Evolutionary conservation across 495 filamentous ascomycete species (phyloP), one percentile per base, ranked within the genome.

Genomic region (Neurospora tetraspora): DNA sequence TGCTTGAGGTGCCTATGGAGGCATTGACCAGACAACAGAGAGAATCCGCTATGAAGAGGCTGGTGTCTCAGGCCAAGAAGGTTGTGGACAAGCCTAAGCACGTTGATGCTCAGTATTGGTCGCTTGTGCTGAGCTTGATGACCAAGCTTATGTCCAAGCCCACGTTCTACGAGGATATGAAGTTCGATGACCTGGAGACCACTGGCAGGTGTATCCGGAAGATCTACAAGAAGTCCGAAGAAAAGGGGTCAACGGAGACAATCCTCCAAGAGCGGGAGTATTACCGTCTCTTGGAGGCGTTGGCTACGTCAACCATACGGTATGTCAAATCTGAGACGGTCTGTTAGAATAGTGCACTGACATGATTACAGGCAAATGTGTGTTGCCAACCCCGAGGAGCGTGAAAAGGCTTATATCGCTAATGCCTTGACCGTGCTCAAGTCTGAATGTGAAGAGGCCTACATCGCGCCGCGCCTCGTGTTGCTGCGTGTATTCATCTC

Each of bases 131-230:
- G n/a, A 80, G 80, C 39, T 71, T 88, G 71, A 81, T 85, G 74
- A 72, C 80, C n/a, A 85, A 82, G 76, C 73, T 86, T 16, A 85
- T 86, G 82, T 74, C 78, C 8, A 78, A 77, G 68, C 83, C 86
- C 10, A 86, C 83, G 3, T 84, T 85, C 72, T 86, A 87, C 71
- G 81, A 84, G 76, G 76, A 70, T 11, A 81, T 81, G 80, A 72
- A 53, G 9, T 80, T 80, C 69, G 71, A 70, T 0, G 71, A 81
- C 11, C n/a, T 81, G 42, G 75, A 76, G 5, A 69, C 69, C 11
- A 72, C 79, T 47, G 79, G 77, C 20, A 71, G 70, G 45, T 76
- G 74, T 53, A 40, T 78, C 3, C 37, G 70, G 14, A 76, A 73
- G 69, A 42, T 65, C 4, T 59, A 72, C 47, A 69, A 69, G 38